Base-by-base conservation (phyloP, 768 basidiomycete species). In the Leccinellum rugosiceps region DNA sequence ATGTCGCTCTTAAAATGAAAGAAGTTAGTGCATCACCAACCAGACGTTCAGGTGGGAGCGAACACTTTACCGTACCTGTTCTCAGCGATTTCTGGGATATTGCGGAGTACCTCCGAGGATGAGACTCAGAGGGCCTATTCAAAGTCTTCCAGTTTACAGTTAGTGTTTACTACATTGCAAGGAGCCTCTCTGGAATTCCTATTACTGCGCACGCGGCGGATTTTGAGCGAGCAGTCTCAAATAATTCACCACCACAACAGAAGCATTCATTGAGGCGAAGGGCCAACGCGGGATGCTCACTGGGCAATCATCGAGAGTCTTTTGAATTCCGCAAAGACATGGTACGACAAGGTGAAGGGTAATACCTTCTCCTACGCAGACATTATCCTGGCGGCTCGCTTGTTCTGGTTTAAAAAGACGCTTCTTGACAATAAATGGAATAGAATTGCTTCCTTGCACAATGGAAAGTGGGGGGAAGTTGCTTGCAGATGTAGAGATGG, bases 241-340 rank as follows among this genome's bases (percentile, higher is more conserved):
- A 32, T 76, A 75, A 63, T 83, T 78, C 58, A 61, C 74, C 23
- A 50, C 55, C 19, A 76, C 72, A 6, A 65, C 76, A 34, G 70
- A 74, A 55, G 55, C 15, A 2, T 19, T 8, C 3, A 67, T 75
- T 48, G 76, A 75, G 4, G 67, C 58, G 46, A 63, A 46, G 74
- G 74, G 5, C 71, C 75, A 9, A 65, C 57, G 49, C 64, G 72
- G 15, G 68, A 68, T 3, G 68, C 52, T 11, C 68, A 73, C 47
- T 74, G 65, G 71, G 43, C 21, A 14, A 30, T 25, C 32, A 45
- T 65, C 0, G 63, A 73, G 56, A 32, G 17, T 11, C 55, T 8
- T 17, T 62, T 55, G 47, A 21, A 45, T 31, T 50, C 52, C 1
- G 47, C 45, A 10, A 60, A 63, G 43, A 51, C 7, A 25, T 68